A percentile compares a stretch with the other conserved stretches of the same genome.
phyloP scores from a whole-genome alignment of 75 land plant species.

The Cryptomeria japonica region DNA sequence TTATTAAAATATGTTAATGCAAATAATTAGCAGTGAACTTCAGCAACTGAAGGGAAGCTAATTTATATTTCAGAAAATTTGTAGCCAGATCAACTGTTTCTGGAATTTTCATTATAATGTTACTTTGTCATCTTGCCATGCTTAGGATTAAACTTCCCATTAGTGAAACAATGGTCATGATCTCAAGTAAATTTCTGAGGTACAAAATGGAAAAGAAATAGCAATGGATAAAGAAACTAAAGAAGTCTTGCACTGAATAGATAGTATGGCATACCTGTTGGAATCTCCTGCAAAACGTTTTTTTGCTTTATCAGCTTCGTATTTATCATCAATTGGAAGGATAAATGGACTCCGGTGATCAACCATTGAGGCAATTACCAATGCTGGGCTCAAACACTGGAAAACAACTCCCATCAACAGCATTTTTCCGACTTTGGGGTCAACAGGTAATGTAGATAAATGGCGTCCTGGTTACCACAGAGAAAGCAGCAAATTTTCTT shows the following conservation, averaged over 20 bases:
- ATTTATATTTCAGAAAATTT: too few relatives aligned
- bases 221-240: too few relatives aligned
- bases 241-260: not conserved
- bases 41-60: too few relatives aligned
- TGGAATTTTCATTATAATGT: too few relatives aligned
- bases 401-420: conserved; percentile 94
- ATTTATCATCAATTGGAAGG: conserved; percentile 85
- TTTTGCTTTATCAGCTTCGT: conserved; percentile 90
- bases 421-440: conserved; percentile 98
- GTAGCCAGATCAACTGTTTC: too few relatives aligned
- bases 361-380: conserved; percentile 92
- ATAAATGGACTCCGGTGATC: conserved; percentile 96
- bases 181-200: too few relatives aligned
- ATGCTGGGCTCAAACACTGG: conserved; percentile 89
- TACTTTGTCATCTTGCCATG: too few relatives aligned
- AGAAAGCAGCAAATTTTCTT: not conserved
- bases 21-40: not conserved
- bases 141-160: too few relatives aligned
- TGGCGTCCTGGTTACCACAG: conserved; percentile 69
- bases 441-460: conserved; percentile 85
- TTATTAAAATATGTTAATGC: too few relatives aligned
- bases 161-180: too few relatives aligned
- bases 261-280: conserved; percentile 57
- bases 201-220: too few relatives aligned
- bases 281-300: conserved; percentile 93